These are phyloP conservation scores for Aspergillus mulundensis DNA, from an alignment of 495 filamentous ascomycete genomes.

Conservation along the genomic window DNA sequence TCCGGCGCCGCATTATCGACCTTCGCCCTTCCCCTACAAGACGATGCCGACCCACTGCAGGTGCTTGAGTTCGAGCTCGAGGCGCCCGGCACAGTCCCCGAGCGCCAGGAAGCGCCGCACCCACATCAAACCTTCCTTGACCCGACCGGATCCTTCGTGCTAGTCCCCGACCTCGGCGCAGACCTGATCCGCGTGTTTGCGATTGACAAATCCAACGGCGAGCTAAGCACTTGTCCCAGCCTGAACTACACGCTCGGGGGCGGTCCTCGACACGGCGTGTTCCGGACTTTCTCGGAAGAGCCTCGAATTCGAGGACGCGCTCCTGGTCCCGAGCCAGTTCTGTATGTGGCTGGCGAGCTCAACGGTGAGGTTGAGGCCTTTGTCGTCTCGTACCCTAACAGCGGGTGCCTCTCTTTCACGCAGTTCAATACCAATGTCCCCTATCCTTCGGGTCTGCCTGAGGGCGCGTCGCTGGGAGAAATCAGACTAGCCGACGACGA, in stretches of 20 bases:
- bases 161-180: slow-evolving; percentile 68
- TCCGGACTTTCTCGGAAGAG: slow-evolving; percentile 31
- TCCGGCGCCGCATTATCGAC: slow-evolving; percentile 34
- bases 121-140: slow-evolving; percentile 69
- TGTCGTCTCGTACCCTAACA: slow-evolving; percentile 49
- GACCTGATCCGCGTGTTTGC: slow-evolving; percentile 64
- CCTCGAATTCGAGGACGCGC: neutral
- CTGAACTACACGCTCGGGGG: slow-evolving; percentile 42
- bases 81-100: slow-evolving; percentile 42
- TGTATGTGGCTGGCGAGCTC: slow-evolving; percentile 65
- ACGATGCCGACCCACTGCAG: slow-evolving; percentile 31
- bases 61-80: slow-evolving; percentile 49
- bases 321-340: slow-evolving; percentile 32
- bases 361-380: slow-evolving; percentile 55
- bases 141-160: slow-evolving; percentile 59
- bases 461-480: slow-evolving; percentile 34
- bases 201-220: slow-evolving; percentile 41
- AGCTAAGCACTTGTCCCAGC: slow-evolving; percentile 23
- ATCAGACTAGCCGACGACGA: slow-evolving; percentile 25
- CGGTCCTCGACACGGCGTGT: slow-evolving; percentile 67
- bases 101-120: slow-evolving; percentile 61
- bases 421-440: slow-evolving; percentile 31
- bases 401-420: slow-evolving; percentile 39
- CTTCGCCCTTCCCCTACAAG: slow-evolving; percentile 29
- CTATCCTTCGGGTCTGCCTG: slow-evolving; percentile 27